Evolutionary conservation across 2,329 filamentous ascomycete genomes (phyloP).

Genomic region (Trichoderma sp.): DNA sequence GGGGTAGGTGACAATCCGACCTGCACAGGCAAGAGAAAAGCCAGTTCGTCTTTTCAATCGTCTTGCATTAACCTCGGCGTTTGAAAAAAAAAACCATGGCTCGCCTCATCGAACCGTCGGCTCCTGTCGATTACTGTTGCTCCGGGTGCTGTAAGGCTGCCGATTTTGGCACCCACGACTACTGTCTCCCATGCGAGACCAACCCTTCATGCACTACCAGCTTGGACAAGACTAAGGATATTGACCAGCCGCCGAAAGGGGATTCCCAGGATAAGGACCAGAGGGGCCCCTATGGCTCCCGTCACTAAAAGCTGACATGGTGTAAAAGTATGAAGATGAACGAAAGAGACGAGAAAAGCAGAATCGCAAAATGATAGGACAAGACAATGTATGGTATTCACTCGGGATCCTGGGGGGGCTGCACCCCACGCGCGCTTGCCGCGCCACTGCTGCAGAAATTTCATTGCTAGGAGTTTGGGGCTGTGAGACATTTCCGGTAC

Average conservation of each 20-base stretch:
- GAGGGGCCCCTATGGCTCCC: background rate
- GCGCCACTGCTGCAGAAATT: background rate
- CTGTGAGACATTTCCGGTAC: background rate
- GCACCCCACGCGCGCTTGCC: constrained; percentile 5
- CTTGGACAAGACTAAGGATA: constrained; percentile 12
- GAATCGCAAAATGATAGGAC: background rate
- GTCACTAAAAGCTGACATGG: background rate
- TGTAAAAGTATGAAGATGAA: background rate
- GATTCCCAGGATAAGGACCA: background rate
- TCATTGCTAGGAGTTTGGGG: background rate
- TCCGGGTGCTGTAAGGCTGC: constrained; percentile 31
- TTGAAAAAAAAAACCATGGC: background rate
- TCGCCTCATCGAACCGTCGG: constrained; percentile 12
- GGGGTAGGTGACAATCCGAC: constrained; percentile 13
- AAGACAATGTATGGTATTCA: background rate
- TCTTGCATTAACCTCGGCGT: background rate
- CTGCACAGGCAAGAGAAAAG: background rate
- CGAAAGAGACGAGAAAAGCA: background rate
- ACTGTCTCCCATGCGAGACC: constrained; percentile 30
- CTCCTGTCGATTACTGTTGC: constrained; percentile 29
- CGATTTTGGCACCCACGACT: constrained; percentile 34
- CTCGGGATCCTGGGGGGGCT: background rate
- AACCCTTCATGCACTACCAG: constrained; percentile 25
- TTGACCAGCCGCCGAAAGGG: background rate
- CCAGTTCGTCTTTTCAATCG: background rate